Percentiles rank a stretch among this genome's conserved stretches.
Conservation (phyloP, 148 eudicot species). For the Pharnaceum exiguum region DNA sequence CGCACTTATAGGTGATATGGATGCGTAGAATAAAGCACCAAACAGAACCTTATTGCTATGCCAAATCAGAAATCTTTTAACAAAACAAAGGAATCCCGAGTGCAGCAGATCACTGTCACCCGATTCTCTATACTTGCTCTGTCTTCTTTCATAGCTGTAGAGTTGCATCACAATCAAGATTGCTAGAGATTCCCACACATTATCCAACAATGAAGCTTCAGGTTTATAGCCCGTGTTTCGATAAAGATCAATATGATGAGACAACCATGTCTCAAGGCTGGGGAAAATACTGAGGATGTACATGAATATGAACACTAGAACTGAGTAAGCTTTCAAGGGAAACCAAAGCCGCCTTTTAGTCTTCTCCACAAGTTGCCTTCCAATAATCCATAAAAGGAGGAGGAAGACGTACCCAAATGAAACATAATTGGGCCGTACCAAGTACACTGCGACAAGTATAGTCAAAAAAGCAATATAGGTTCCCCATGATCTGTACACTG, state of each 20-base stretch:
- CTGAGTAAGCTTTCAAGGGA: conserved; percentile 81
- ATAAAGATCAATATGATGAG: conserved; percentile 57
- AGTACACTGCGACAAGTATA: conserved; percentile 78
- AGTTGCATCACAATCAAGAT: conserved; percentile 95
- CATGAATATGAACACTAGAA: conserved; percentile 66
- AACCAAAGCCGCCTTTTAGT: conserved; percentile 88
- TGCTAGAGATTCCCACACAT: conserved; percentile 89
- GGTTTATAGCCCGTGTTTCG: conserved; percentile 61
- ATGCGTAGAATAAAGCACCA: conserved; percentile 77
- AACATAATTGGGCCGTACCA: conserved; percentile 75
- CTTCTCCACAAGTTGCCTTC: conserved; percentile 90
- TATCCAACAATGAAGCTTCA: conserved; percentile 64
- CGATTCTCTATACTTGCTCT: conserved; percentile 50
- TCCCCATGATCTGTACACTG: conserved; percentile 81
- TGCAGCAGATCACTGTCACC: conserved; percentile 47
- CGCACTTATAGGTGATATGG: conserved; percentile 85
- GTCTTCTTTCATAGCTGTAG: conserved; percentile 93
- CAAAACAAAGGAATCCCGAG: conserved; percentile 58
- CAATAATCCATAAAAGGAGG: conserved; percentile 86
- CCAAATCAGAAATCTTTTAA: conserved; percentile 83
- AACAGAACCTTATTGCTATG: conserved; percentile 85
- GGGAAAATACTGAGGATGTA: conserved; percentile 83
- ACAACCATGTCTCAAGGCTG: conserved; percentile 63
- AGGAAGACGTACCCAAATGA: conserved; percentile 92
- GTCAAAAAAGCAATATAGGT: conserved; percentile 89